Evolutionary conservation across 208 protist genomes (phyloP).

Genomic region (Leishmania turanica): DNA sequence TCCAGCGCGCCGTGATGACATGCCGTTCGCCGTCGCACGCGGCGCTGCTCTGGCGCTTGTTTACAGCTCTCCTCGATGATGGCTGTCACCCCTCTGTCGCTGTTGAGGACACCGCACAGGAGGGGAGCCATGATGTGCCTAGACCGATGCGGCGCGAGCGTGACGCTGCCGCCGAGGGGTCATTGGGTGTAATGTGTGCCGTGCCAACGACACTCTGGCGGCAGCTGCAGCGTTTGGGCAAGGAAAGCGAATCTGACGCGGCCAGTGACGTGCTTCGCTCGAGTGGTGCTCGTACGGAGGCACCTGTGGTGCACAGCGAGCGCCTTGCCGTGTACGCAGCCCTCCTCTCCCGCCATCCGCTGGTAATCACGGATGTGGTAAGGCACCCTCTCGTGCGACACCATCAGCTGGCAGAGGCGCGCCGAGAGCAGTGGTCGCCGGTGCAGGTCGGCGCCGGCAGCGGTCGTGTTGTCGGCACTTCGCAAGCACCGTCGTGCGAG

Average conservation of each 20-base stretch:
- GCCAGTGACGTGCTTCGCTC: neutral
- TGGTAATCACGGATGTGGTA: conserved; percentile 6
- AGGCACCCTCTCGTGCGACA: conserved; percentile 24
- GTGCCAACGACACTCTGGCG: neutral
- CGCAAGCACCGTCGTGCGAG: neutral
- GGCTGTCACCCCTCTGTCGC: neutral
- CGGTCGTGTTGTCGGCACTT: neutral
- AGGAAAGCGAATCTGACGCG: neutral
- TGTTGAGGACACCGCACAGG: neutral
- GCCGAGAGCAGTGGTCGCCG: neutral
- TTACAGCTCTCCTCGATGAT: conserved; percentile 6
- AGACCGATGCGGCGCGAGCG: neutral
- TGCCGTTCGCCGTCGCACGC: neutral
- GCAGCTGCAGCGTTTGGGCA: neutral
- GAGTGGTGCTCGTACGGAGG: neutral
- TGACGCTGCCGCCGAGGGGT: neutral
- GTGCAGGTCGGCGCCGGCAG: neutral
- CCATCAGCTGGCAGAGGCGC: neutral
- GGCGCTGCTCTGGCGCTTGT: conserved; percentile 5
- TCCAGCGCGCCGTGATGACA: neutral
- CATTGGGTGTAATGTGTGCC: neutral
- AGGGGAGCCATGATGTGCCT: neutral
- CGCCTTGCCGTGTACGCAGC: neutral
- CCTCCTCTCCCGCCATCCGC: conserved; percentile 17
- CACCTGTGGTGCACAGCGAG: neutral